These are phyloP conservation scores for Fomitopsis betulina DNA, from an alignment of 1,284 basidiomycete genomes.

Conservation along the genomic window DNA sequence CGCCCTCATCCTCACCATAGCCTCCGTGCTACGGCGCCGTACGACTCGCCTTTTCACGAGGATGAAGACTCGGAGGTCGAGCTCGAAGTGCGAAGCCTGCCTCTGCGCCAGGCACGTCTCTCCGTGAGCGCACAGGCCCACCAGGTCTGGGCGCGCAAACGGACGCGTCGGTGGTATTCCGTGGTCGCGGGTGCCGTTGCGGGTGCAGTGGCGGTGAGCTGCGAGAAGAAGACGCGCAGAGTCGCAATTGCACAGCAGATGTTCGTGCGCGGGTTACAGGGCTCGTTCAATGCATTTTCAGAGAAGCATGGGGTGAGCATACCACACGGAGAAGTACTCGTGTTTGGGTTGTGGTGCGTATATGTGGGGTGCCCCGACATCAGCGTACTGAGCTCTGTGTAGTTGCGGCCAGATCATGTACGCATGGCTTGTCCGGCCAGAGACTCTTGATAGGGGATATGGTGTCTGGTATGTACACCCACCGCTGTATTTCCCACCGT, in stretches of 20 bases:
- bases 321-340: conserved; percentile 81
- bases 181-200: conserved; percentile 83
- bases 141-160: conserved; percentile 57
- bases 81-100: conserved; percentile 9
- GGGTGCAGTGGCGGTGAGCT: conserved; percentile 78
- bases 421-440: conserved; percentile 76
- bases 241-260: conserved; percentile 86
- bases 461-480: conserved; percentile 53
- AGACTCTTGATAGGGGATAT: conserved; percentile 80
- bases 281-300: conserved; percentile 75
- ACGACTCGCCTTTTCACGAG: conserved; percentile 19
- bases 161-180: conserved; percentile 82
- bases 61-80: conserved; percentile 13
- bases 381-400: background rate
- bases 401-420: conserved; percentile 91
- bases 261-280: conserved; percentile 85
- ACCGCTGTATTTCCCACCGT: background rate
- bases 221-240: conserved; percentile 71
- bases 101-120: conserved; percentile 42
- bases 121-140: conserved; percentile 62
- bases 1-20: conserved; percentile 30
- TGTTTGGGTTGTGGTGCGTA: conserved; percentile 76
- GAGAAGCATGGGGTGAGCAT: conserved; percentile 64
- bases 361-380: background rate
- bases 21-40: conserved; percentile 18